These are phyloP conservation scores for Nephelium lappaceum DNA, from an alignment of 345 rosid species.

Conservation along the genomic window DNA sequence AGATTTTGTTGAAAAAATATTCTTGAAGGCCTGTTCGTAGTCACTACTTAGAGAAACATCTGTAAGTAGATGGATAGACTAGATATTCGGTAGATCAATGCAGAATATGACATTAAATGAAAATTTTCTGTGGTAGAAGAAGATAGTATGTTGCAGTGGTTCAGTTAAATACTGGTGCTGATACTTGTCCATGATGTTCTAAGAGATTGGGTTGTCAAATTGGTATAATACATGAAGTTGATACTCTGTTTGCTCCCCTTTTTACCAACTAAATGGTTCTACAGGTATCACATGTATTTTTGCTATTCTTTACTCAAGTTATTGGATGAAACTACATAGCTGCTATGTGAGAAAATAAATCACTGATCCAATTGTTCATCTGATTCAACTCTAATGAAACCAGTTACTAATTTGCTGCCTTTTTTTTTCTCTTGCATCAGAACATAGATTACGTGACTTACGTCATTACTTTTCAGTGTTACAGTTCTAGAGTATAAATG, in stretches of 20 bases:
- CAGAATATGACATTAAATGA: not conserved
- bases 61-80: not conserved
- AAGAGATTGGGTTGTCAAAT: not conserved
- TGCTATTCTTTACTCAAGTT: not conserved
- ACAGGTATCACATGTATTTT: not conserved
- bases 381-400: not conserved
- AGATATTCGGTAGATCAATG: not conserved
- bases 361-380: not conserved
- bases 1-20: not conserved
- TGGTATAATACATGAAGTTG: not conserved
- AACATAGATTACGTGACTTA: not conserved
- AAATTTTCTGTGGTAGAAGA: not conserved
- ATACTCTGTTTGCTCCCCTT: not conserved
- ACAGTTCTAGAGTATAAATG: not conserved
- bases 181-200: not conserved
- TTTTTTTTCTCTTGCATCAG: not conserved
- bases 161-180: not conserved
- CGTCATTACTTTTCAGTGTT: not conserved
- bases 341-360: not conserved
- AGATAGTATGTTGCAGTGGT: not conserved
- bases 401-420: too few species aligned
- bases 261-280: not conserved
- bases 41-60: not conserved
- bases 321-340: not conserved
- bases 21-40: not conserved